Conservation (phyloP, 2,329 filamentous ascomycete genomes). For the Fusarium tjaetaba region DNA sequence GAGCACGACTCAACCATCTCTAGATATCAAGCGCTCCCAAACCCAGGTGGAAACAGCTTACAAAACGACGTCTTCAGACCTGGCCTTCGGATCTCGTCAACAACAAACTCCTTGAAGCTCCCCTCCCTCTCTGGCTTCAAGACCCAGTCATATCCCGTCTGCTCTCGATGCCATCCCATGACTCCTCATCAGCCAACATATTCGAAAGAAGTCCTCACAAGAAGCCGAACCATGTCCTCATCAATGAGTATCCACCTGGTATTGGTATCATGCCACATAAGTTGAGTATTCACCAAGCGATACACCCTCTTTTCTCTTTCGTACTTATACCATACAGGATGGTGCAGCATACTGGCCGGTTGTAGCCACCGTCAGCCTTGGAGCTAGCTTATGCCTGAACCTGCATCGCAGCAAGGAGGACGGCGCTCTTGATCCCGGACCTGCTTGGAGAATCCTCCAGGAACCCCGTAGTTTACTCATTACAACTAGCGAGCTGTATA, state of each 20-base stretch:
- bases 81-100: constrained; percentile 86
- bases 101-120: constrained; percentile 77
- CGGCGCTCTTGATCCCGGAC: constrained; percentile 63
- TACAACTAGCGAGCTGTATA: constrained; percentile 75
- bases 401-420: constrained; percentile 73
- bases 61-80: constrained; percentile 89
- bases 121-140: constrained; percentile 79
- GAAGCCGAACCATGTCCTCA: constrained; percentile 86
- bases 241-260: constrained; percentile 90
- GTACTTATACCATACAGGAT: constrained; percentile 64
- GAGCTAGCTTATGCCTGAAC: constrained; percentile 80
- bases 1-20: constrained; percentile 26
- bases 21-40: constrained; percentile 72
- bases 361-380: constrained; percentile 90
- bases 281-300: constrained; percentile 49
- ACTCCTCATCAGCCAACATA: constrained; percentile 50
- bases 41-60: constrained; percentile 85
- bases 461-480: constrained; percentile 85
- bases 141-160: constrained; percentile 74
- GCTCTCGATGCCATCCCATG: constrained; percentile 57
- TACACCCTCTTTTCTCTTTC: constrained; percentile 3
- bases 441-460: constrained; percentile 73
- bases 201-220: constrained; percentile 75
- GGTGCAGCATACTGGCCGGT: constrained; percentile 86
- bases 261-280: constrained; percentile 98